Evolutionary conservation across 306 rosid genomes (phyloP), one percentile per base, ranked within the genome.

Genomic region (Datisca glomerata): DNA sequence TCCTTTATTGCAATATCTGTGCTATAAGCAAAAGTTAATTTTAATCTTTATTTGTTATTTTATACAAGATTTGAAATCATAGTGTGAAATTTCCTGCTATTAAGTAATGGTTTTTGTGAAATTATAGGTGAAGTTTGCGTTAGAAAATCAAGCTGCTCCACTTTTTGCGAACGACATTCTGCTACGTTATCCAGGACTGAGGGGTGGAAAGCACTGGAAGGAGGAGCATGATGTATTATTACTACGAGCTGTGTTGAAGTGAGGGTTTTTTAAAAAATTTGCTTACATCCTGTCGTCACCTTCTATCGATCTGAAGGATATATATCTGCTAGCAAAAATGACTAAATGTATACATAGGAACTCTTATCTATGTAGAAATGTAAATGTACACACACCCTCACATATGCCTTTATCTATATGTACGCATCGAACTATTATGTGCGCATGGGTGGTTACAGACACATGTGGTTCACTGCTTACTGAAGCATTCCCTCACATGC

Each of bases 121-220:
- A 57, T 63, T 45, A 39, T 64, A 89, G 98, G 85, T 70, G 50
- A 73, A 64, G 65, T 64, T 58, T 66, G 74, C 75, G 39, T 53
- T 59, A 53, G 73, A 71, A 57, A 75, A 66, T 66, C 74, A 65
- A 15, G 76, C 63, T 20, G 39, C 61, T 70, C 74, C 81, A 47
- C 76, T 80, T 51, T 89, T 68, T 63, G 41, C 80, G 4, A 81
- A 84, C 7, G 95, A 84, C 63, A 68, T 84, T 57, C 27, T 74
- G 46, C 61, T 41, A 47, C 83, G 93, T 24, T 75, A 84, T 64
- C 86, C 81, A 31, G 79, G 76, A 49, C 59, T 84, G 70, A 84
- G 65, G 78, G 95, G 84, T 68, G 80, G 77, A 56, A 89, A 62
- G 63, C 71, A 61, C 51, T 89, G 98, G 98, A 89, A 75, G 75